Conservation (phyloP, 2,329 filamentous ascomycete species). For the Fusarium bulbicola region DNA sequence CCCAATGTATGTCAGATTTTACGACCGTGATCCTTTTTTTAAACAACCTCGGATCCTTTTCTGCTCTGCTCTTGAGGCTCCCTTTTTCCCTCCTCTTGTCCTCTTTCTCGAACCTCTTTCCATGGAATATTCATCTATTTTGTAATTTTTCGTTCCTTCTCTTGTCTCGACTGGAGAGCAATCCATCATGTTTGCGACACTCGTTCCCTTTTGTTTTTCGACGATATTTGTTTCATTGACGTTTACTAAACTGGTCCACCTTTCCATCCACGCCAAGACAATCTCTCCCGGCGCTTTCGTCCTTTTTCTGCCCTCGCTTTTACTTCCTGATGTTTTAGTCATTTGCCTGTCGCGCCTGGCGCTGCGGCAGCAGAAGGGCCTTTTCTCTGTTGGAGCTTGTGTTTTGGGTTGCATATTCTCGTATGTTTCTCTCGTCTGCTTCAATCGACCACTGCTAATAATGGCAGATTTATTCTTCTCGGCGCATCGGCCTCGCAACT, state of each 20-base stretch:
- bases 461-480: slow-evolving; percentile 39
- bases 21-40: neutral
- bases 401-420: slow-evolving; percentile 38
- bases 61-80: neutral
- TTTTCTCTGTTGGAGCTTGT: slow-evolving; percentile 36
- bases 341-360: slow-evolving; percentile 41
- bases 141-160: neutral
- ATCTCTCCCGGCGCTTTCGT: slow-evolving; percentile 39
- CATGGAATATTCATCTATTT: neutral
- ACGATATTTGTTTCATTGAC: slow-evolving; percentile 42
- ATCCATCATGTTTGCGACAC: slow-evolving; percentile 33
- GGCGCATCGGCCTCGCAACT: slow-evolving; percentile 45
- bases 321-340: slow-evolving; percentile 41
- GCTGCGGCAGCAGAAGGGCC: slow-evolving; percentile 40
- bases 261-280: slow-evolving; percentile 41
- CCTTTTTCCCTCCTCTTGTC: neutral
- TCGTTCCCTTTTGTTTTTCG: slow-evolving; percentile 44
- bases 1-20: neutral
- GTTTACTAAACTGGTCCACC: slow-evolving; percentile 44
- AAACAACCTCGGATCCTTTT: neutral
- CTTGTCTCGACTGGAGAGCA: neutral
- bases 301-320: slow-evolving; percentile 44
- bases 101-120: neutral
- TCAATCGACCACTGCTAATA: neutral
- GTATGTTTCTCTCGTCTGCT: slow-evolving; percentile 10